A percentile compares a stretch with the other conserved stretches of the same genome.
Evolutionary conservation across 495 filamentous ascomycete genomes (phyloP).

Genomic region (Penicillium coprophilum): DNA sequence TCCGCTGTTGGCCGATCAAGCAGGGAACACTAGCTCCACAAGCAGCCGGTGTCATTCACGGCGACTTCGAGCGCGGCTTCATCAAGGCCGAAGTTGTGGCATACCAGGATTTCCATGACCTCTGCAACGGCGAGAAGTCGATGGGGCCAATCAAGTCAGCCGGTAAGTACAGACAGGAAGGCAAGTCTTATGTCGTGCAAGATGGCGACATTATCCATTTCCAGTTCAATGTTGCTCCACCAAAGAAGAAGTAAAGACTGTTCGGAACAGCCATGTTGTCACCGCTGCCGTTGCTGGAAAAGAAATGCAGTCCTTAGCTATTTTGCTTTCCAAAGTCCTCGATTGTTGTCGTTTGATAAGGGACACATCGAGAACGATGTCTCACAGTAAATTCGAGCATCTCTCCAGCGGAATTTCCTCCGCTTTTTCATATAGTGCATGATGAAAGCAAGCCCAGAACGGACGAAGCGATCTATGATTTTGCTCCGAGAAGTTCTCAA

Average conservation of each 20-base stretch:
- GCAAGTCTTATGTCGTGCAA: not conserved
- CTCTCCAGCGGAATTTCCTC: too few relatives aligned
- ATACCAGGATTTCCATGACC: conserved; percentile 1
- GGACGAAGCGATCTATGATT: too few relatives aligned
- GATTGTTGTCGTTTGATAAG: too few relatives aligned
- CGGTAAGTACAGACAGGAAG: not conserved
- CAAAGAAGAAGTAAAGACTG: conserved; percentile 1
- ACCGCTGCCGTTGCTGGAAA: not conserved
- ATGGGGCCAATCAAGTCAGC: conserved; percentile 2
- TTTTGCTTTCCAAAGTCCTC: too few relatives aligned
- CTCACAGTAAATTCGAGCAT: too few relatives aligned
- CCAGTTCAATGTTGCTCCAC: conserved; percentile 2
- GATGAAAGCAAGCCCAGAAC: too few relatives aligned
- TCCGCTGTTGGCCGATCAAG: conserved; percentile 2
- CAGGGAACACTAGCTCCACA: not conserved
- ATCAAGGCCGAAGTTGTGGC: conserved; percentile 4
- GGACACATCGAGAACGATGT: too few relatives aligned
- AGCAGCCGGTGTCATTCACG: not conserved
- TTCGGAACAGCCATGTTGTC: not conserved
- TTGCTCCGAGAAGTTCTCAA: too few relatives aligned
- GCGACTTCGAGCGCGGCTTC: conserved; percentile 2
- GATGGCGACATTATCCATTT: not conserved
- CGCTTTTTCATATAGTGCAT: too few relatives aligned
- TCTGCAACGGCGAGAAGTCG: conserved; percentile 1
- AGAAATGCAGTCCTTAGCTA: not conserved